Evolutionary conservation across 2,329 filamentous ascomycete species (phyloP).

Genomic region (Ambrosiella cleistominuta): DNA sequence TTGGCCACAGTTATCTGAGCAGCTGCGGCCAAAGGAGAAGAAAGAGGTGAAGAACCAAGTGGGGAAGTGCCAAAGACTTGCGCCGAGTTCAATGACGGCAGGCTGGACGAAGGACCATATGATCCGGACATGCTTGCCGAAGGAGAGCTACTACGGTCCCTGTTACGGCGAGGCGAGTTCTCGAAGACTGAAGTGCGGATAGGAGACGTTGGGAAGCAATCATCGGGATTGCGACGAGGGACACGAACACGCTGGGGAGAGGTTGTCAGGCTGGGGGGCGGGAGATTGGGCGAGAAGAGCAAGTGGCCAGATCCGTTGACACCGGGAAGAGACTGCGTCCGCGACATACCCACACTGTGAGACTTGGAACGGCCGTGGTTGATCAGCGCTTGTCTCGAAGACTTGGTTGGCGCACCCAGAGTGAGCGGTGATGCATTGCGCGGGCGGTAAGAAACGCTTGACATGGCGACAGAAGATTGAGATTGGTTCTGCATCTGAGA

Average conservation of each 20-base stretch:
- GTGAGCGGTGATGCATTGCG: constrained; percentile 45
- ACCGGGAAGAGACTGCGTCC: constrained; percentile 47
- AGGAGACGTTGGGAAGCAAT: constrained; percentile 38
- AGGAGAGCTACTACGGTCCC: constrained; percentile 36
- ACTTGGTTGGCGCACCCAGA: constrained; percentile 1
- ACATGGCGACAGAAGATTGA: not conserved
- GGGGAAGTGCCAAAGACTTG: constrained; percentile 6
- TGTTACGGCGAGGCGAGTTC: constrained; percentile 26
- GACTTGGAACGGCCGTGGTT: constrained; percentile 12
- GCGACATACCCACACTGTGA: constrained; percentile 33
- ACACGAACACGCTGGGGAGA: constrained; percentile 35
- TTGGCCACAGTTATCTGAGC: constrained; percentile 17
- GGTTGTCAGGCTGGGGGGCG: constrained; percentile 35
- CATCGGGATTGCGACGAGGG: constrained; percentile 40
- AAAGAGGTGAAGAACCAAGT: constrained; percentile 9
- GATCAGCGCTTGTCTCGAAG: not conserved
- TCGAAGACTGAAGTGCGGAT: constrained; percentile 38
- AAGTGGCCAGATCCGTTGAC: constrained; percentile 42
- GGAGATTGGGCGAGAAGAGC: constrained; percentile 34
- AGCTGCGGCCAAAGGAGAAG: constrained; percentile 8
- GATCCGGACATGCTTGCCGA: constrained; percentile 20
- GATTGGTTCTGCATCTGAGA: constrained; percentile 16
- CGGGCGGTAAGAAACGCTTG: constrained; percentile 35
- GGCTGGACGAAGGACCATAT: constrained; percentile 10
- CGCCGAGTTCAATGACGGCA: constrained; percentile 12